Evolutionary conservation across 192 early-diverging fungal species (phyloP), one percentile per base, ranked within the genome.

Genomic region (Entomortierella beljakovae): DNA sequence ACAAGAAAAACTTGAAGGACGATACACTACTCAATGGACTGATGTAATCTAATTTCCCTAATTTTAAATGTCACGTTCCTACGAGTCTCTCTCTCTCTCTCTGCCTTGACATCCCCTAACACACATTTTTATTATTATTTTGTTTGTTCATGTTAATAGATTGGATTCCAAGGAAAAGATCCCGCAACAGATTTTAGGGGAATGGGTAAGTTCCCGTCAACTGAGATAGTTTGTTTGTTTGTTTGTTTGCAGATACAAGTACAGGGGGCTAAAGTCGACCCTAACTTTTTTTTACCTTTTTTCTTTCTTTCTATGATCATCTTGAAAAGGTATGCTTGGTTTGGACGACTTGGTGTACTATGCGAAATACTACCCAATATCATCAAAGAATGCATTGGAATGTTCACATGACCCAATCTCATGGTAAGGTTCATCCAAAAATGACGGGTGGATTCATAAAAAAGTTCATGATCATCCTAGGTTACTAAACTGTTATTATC

Each of bases 131-230:
- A 6, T 31, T 22, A 43, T 61, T 10, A 3, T 61, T 20, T 49
- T 48, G 29, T 31, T 31, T 6, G 2, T 32, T 56, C 20, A 9
- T 52, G 3, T 8, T 3, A 54, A 28, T 81, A 88, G 73, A 89
- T 96, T 77, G 94, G 94, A 0, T 96, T 96, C 64, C 94, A 96
- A 74, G 94, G 94, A 43, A 86, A 81, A 22, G 92, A 94, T 67
- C 92, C 94, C 6, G 90, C 93, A 23, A 94, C 94, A 0, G 94
- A 96, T 77, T 96, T 96, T 64, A 85, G 94, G 50, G 92, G 92
- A 32, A 95, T 96, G 94, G 94, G 90, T 85, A 82, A 53, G 64
- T 31, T 29, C 29, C 31, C 6, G 20, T 16, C 51, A 3, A 64
- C 5, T 22, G 16, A 42, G 11, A 54, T 23, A 4, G 33, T 22